A percentile compares a stretch with the other conserved stretches of the same genome.
phyloP scores from a whole-genome alignment of 305 asterid species.

The Fraxinus latifolia region DNA sequence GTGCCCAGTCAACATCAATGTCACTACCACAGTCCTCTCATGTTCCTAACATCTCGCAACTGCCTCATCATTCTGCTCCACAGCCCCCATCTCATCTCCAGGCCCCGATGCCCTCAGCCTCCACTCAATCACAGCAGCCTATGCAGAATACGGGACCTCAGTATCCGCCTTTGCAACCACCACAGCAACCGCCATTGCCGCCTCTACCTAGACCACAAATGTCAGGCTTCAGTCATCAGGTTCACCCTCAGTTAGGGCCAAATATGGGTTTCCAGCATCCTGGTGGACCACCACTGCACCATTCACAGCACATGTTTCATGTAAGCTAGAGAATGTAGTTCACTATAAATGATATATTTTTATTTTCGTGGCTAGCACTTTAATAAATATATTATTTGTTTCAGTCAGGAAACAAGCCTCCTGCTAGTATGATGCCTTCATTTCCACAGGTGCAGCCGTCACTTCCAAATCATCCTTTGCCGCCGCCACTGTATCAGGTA shows the following conservation, averaged over 20 bases:
- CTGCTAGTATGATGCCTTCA: constrained; percentile 63
- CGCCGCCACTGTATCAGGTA: constrained; percentile 73
- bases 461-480: constrained; percentile 55
- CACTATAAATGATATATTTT: neutral
- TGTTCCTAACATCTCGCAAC: constrained; percentile 46
- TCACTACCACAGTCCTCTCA: constrained; percentile 59
- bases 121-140: constrained; percentile 71
- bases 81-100: constrained; percentile 61
- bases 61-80: constrained; percentile 68
- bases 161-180: constrained; percentile 54
- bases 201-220: constrained; percentile 62
- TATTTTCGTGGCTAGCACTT: neutral
- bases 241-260: constrained; percentile 65
- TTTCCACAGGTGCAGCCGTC: constrained; percentile 71
- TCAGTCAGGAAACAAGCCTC: constrained; percentile 69
- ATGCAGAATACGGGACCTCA: constrained; percentile 56
- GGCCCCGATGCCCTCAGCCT: constrained; percentile 45
- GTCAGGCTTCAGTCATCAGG: constrained; percentile 65
- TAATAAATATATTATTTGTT: constrained; percentile 7
- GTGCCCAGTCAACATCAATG: constrained; percentile 49
- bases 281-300: constrained; percentile 66
- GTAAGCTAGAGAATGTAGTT: constrained; percentile 44
- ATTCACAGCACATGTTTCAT: constrained; percentile 73
- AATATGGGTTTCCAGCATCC: constrained; percentile 71
- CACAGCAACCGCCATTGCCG: constrained; percentile 68